These are phyloP conservation scores for Ceratorhiza oryzae-sativae DNA, from an alignment of 1,284 basidiomycete genomes.

Conservation along the genomic window DNA sequence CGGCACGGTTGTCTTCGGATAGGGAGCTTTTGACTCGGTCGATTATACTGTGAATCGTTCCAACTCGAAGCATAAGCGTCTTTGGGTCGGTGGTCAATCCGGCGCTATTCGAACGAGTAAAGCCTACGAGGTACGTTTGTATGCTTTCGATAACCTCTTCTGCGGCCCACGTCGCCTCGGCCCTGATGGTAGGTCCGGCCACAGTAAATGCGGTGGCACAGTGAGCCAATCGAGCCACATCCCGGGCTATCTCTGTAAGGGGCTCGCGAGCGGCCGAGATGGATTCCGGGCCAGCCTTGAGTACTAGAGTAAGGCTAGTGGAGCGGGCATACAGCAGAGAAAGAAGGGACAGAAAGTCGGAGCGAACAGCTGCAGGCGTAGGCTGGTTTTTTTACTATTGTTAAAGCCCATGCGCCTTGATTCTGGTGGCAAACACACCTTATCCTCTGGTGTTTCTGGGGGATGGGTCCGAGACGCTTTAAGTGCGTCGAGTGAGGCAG, in stretches of 20 bases:
- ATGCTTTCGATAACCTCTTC: conserved; percentile 59
- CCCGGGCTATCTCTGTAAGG: conserved; percentile 62
- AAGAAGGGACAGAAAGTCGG: conserved; percentile 66
- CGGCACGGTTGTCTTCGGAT: conserved; percentile 64
- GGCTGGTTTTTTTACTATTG: conserved; percentile 45
- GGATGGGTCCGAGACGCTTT: conserved; percentile 48
- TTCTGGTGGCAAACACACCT: not conserved
- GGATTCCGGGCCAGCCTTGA: conserved; percentile 66
- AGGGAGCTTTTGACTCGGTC: conserved; percentile 58
- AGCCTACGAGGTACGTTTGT: conserved; percentile 51
- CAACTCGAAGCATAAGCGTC: conserved; percentile 68
- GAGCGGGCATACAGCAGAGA: conserved; percentile 65
- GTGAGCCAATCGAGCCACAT: conserved; percentile 64
- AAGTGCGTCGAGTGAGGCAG: conserved; percentile 45
- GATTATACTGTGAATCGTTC: conserved; percentile 69
- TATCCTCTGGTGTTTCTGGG: conserved; percentile 3
- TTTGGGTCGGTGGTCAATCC: conserved; percentile 47
- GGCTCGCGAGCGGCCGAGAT: conserved; percentile 63
- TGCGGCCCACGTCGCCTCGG: conserved; percentile 57
- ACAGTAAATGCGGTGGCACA: conserved; percentile 62
- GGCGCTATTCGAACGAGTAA: conserved; percentile 42
- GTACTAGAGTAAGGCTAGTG: conserved; percentile 70
- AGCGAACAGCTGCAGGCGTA: conserved; percentile 40
- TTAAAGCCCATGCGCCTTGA: conserved; percentile 53
- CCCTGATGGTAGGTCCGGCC: conserved; percentile 64